Evolutionary conservation across 2,329 filamentous ascomycete species (phyloP).

Genomic region (Triangularia setosa): DNA sequence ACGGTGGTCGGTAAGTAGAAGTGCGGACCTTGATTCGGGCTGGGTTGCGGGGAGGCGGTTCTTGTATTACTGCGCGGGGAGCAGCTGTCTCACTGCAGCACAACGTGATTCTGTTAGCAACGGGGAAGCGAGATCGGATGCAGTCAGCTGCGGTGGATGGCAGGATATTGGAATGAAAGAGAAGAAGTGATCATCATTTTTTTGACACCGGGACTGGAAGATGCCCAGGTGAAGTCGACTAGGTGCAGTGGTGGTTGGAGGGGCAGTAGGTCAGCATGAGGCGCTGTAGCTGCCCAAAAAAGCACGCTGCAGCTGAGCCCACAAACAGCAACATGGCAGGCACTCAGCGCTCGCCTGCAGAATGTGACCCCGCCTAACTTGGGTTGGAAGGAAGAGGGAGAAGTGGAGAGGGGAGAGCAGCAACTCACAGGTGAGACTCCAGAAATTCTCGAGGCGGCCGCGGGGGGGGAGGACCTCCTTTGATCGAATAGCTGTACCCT

Average conservation of each 20-base stretch:
- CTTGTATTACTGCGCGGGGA: constrained; percentile 29
- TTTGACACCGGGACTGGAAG: background rate
- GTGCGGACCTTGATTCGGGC: constrained; percentile 31
- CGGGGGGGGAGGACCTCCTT: constrained; percentile 33
- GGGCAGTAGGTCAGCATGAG: constrained; percentile 5
- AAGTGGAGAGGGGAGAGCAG: constrained; percentile 10
- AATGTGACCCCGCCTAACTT: background rate
- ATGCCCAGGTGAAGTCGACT: background rate
- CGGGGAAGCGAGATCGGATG: background rate
- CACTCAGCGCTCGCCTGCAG: background rate
- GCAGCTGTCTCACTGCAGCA: constrained; percentile 29
- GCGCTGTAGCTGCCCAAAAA: constrained; percentile 11
- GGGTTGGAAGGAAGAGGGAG: constrained; percentile 12
- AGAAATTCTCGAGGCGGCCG: constrained; percentile 32
- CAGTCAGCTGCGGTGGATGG: background rate
- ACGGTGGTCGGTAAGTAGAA: constrained; percentile 45
- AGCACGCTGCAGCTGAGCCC: constrained; percentile 14
- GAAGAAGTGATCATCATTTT: background rate
- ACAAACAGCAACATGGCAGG: background rate
- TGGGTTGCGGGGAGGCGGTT: constrained; percentile 37
- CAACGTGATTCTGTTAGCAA: constrained; percentile 26
- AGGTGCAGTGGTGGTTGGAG: constrained; percentile 1
- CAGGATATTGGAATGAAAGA: background rate
- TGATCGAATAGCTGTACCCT: constrained; percentile 37
- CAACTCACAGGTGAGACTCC: constrained; percentile 28